Percentiles rank a stretch among this genome's conserved stretches.
Conservation (phyloP, 139 green algal genomes). For the Pedinophyceae sp. region DNA sequence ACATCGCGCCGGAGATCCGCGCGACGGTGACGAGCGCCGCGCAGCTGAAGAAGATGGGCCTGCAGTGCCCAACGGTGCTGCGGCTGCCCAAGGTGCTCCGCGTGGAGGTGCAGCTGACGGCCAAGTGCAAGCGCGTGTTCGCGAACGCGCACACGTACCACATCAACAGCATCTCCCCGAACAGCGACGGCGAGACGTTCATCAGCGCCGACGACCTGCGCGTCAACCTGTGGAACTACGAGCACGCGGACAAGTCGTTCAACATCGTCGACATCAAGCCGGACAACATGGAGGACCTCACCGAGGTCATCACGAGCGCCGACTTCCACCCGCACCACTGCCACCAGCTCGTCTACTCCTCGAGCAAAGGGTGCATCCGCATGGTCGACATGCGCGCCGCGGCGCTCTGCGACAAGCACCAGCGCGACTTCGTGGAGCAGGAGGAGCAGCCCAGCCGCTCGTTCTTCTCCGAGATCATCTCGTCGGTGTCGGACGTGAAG, state of each 20-base stretch:
- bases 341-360: slow-evolving; percentile 82
- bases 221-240: slow-evolving; percentile 94
- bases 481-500: slow-evolving; percentile 79
- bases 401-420: slow-evolving; percentile 75
- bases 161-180: slow-evolving; percentile 86
- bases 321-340: slow-evolving; percentile 86
- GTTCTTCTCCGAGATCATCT: slow-evolving; percentile 97
- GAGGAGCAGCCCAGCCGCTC: slow-evolving; percentile 45
- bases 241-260: slow-evolving; percentile 73
- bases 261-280: slow-evolving; percentile 99
- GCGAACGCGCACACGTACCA: slow-evolving; percentile 95
- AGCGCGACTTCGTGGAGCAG: slow-evolving; percentile 62
- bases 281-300: slow-evolving; percentile 97
- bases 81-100: slow-evolving; percentile 6
- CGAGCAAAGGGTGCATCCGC: slow-evolving; percentile 85
- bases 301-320: slow-evolving; percentile 91
- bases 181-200: slow-evolving; percentile 88
- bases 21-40: neutral
- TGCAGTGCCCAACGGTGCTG: neutral
- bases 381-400: slow-evolving; percentile 78
- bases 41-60: neutral
- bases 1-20: slow-evolving; percentile 4
- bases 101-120: slow-evolving; percentile 26
- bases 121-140: slow-evolving; percentile 53
- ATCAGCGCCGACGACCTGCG: slow-evolving; percentile 86